phyloP scores from a whole-genome alignment of 257 asterid species.

The Solanum infundibuliforme region DNA sequence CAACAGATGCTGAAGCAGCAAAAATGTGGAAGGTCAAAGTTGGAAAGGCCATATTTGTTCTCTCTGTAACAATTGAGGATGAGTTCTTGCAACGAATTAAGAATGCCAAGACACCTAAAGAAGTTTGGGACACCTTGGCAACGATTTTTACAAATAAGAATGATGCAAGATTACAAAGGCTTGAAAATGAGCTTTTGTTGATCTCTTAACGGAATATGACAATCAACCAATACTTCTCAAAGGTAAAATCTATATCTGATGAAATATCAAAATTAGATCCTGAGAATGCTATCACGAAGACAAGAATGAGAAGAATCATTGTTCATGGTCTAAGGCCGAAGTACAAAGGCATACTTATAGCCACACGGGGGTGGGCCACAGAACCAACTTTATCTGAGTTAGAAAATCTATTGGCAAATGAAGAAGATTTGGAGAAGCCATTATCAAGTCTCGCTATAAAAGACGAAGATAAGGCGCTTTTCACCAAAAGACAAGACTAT shows the following conservation, averaged over 20 bases:
- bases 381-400: not conserved
- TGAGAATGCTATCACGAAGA: too few species aligned
- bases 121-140: not conserved
- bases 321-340: not conserved
- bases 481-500: too few species aligned
- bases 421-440: not conserved
- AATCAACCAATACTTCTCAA: not conserved
- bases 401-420: not conserved
- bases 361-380: not conserved
- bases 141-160: too few species aligned
- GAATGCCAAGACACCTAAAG: not conserved
- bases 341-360: not conserved
- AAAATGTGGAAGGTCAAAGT: not conserved
- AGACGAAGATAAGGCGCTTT: not conserved
- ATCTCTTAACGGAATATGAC: not conserved
- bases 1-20: too few species aligned
- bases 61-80: not conserved
- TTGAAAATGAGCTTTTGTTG: too few species aligned
- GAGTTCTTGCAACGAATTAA: not conserved
- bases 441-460: too few species aligned
- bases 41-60: not conserved
- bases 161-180: not conserved
- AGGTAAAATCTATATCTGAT: not conserved
- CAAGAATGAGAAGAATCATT: not conserved
- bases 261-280: not conserved